Evolutionary conservation across 2,329 filamentous ascomycete species (phyloP).

Genomic region (Aspergillus spinulosporus): DNA sequence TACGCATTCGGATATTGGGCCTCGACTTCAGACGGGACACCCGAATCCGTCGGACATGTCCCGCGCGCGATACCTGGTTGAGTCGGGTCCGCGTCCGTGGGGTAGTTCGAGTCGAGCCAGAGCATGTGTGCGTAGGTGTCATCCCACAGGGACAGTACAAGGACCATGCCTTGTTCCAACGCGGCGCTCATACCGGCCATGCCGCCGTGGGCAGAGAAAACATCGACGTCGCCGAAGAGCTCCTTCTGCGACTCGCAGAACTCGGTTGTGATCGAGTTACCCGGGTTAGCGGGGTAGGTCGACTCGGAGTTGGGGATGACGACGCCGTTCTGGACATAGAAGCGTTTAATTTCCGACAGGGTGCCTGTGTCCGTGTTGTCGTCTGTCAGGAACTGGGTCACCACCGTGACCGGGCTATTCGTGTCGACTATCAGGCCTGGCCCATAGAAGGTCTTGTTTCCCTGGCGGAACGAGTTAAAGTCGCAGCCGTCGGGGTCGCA

Average conservation of each 20-base stretch:
- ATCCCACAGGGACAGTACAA: slow-evolving; percentile 64
- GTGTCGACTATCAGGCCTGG: slow-evolving; percentile 58
- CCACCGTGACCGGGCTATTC: slow-evolving; percentile 61
- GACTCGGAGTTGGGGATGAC: slow-evolving; percentile 59
- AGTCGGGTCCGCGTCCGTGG: slow-evolving; percentile 47
- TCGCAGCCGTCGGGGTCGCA: slow-evolving; percentile 72
- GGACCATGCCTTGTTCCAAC: slow-evolving; percentile 60
- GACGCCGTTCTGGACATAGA: slow-evolving; percentile 64
- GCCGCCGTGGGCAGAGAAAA: slow-evolving; percentile 59
- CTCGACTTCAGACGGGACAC: slow-evolving; percentile 55
- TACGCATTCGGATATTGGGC: slow-evolving; percentile 47
- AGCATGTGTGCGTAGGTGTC: slow-evolving; percentile 70
- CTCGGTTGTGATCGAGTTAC: slow-evolving; percentile 57
- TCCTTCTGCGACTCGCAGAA: slow-evolving; percentile 61
- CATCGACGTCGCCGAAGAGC: slow-evolving; percentile 55
- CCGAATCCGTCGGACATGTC: slow-evolving; percentile 54
- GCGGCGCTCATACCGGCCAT: slow-evolving; percentile 57
- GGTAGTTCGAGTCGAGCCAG: slow-evolving; percentile 71
- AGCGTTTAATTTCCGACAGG: slow-evolving; percentile 62
- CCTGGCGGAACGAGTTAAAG: slow-evolving; percentile 69
- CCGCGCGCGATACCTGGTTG: slow-evolving; percentile 56
- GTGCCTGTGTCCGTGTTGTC: slow-evolving; percentile 53
- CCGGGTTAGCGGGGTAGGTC: slow-evolving; percentile 48
- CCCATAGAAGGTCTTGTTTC: slow-evolving; percentile 64
- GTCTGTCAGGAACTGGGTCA: slow-evolving; percentile 64